phyloP scores from a whole-genome alignment of 805 yeast species.

The Ogataea ramenticola region DNA sequence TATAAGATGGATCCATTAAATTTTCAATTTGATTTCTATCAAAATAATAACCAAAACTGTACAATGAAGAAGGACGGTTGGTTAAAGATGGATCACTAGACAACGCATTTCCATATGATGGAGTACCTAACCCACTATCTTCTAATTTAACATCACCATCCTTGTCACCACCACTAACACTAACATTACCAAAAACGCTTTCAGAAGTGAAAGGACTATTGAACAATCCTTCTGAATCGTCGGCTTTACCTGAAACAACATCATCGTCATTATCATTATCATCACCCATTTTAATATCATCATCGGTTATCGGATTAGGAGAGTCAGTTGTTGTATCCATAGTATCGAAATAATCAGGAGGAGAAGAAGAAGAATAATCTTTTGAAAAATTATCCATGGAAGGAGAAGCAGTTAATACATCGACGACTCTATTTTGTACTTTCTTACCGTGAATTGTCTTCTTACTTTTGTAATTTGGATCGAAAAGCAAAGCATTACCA shows the following conservation, averaged over 20 bases:
- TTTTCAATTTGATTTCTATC: conserved; percentile 15
- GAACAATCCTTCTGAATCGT: conserved; percentile 12
- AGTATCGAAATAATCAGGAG: background rate
- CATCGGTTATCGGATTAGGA: too few relatives aligned
- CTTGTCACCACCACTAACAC: too few relatives aligned
- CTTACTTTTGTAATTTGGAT: conserved; percentile 46
- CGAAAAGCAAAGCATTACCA: conserved; percentile 67
- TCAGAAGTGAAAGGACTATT: too few relatives aligned
- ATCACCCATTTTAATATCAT: too few relatives aligned
- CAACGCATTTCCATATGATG: conserved; percentile 22
- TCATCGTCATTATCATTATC: too few relatives aligned
- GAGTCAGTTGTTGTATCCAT: conserved; percentile 19
- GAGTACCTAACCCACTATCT: background rate
- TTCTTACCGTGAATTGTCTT: background rate
- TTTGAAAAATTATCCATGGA: background rate
- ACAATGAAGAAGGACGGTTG: conserved; percentile 19
- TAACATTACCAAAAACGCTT: too few relatives aligned
- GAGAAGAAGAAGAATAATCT: too few relatives aligned
- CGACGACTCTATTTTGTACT: background rate
- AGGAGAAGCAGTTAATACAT: background rate
- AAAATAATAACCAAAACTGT: conserved; percentile 23
- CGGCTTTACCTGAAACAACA: conserved; percentile 4
- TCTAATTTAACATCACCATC: background rate
- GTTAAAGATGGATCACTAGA: conserved; percentile 33
- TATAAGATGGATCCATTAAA: conserved; percentile 34